phyloP scores from a whole-genome alignment of 768 basidiomycete species.

The Thelephora ganbajun region DNA sequence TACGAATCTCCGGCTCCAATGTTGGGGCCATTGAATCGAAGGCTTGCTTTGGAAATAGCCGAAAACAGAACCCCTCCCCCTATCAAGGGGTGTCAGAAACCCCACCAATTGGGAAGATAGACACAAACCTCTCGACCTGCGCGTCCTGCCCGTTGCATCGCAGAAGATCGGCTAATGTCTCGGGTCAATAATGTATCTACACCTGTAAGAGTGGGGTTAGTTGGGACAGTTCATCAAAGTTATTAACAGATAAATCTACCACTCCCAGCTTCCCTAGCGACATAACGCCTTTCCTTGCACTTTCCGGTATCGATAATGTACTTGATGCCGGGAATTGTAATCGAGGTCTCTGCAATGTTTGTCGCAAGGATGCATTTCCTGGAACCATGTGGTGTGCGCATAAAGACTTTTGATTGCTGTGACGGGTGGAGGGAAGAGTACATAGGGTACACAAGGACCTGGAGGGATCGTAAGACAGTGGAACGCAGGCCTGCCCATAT shows the following conservation, averaged over 20 bases:
- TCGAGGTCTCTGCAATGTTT: constrained; percentile 95
- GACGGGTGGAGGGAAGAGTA: constrained; percentile 74
- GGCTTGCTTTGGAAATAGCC: constrained; percentile 78
- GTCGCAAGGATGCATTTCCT: constrained; percentile 93
- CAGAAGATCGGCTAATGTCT: constrained; percentile 81
- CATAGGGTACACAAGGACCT: constrained; percentile 71
- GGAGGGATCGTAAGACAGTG: background rate
- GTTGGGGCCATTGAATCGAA: constrained; percentile 54
- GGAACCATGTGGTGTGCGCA: constrained; percentile 42
- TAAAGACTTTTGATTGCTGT: constrained; percentile 72
- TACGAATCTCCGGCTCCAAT: constrained; percentile 80
- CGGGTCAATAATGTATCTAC: constrained; percentile 78
- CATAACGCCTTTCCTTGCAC: constrained; percentile 86
- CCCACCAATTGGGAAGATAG: background rate
- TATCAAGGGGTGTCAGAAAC: constrained; percentile 13
- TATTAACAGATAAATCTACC: constrained; percentile 24
- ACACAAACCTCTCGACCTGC: constrained; percentile 77
- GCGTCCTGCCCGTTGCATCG: constrained; percentile 88
- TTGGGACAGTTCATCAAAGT: background rate
- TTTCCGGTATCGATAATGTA: constrained; percentile 96
- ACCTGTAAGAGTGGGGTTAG: constrained; percentile 30
- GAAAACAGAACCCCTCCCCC: constrained; percentile 79
- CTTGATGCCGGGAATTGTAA: constrained; percentile 91
- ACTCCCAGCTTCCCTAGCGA: constrained; percentile 55
- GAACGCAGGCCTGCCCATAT: background rate